Evolutionary conservation across 75 land plant genomes (phyloP).

Genomic region (Selaginella moellendorffii): DNA sequence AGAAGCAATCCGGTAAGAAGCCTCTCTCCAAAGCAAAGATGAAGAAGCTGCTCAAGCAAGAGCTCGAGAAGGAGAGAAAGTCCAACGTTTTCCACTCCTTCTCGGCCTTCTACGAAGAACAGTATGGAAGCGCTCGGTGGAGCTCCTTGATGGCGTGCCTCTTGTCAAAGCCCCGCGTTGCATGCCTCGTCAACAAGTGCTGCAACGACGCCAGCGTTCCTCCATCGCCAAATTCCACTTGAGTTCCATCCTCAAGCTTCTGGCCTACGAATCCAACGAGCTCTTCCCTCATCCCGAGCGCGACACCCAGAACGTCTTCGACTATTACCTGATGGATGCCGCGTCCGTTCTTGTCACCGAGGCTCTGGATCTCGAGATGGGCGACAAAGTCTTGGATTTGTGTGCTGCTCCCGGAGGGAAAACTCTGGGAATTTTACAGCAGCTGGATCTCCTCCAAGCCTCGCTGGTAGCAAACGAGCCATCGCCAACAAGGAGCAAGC

Average conservation of each 20-base stretch:
- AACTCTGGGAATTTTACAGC: conserved; percentile 1
- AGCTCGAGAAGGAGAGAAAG: background rate
- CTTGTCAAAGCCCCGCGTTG: background rate
- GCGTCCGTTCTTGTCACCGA: conserved; percentile 9
- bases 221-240: background rate
- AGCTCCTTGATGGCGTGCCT: background rate
- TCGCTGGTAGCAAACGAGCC: conserved; percentile 1
- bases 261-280: background rate
- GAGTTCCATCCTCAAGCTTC: background rate
- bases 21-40: background rate
- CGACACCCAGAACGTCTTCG: background rate
- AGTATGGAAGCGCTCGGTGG: conserved; percentile 8
- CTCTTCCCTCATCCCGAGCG: conserved; percentile 9
- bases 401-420: conserved; percentile 13
- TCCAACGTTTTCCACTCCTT: background rate
- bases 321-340: conserved; percentile 6
- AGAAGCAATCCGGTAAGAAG: no score
- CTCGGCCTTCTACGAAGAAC: background rate
- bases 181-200: conserved; percentile 3
- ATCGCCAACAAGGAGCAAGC: background rate
- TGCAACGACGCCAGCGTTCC: background rate
- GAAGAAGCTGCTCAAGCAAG: background rate
- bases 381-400: background rate
- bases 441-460: background rate
- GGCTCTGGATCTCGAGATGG: background rate